Evolutionary conservation across 139 green algal genomes (phyloP), one percentile per base, ranked within the genome.

Genomic region (Coelastrella sp.): DNA sequence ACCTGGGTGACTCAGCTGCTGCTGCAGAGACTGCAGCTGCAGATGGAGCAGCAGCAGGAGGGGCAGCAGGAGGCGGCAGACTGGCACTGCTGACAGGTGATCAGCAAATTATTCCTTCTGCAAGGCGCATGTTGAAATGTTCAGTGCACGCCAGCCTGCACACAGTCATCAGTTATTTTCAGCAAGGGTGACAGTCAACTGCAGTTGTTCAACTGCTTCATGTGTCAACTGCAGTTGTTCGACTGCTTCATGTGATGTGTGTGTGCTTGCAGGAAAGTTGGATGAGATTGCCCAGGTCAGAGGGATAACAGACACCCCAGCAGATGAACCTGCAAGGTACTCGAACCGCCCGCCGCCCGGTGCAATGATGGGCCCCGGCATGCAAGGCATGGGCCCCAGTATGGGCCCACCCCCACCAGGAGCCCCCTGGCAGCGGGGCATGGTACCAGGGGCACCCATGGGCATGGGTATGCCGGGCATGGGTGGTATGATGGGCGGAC

Each of bases 1-100:
- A 92, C 84, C 93, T 97, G 49, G 89, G 90, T 0, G 84, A 89
- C 20, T 56, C 89, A 27, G 78, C 82, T 61, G 82, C 9, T 8
- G 35, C 25, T 22, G 68, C 72, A 49, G 86, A 76, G 9, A n/a
- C 11, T n/a, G 22, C 56, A 35, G 56, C 61, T 65, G 85, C 63
- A 85, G 72, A 24, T 10, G 56, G 57, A 60, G 60, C 19, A 59
- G 63, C 68, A 84, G 25, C n/a, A 80, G 59, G 60, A 24, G 68
- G 25, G 24, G 19, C 12, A 73, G 73, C 60, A 83, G 78, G 7
- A 65, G 63, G 49, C 14, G 8, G 82, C 27, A 49, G n/a, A 22
- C 7, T 56, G 57, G 65, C 59, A 8, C n/a, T 74, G 22, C 56
- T 86, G 61, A 65, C 60, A 68, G 60, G 60, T 78, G 56, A 11